Conservation (phyloP, 2,329 filamentous ascomycete species). For the Xylariaceae sp. region DNA sequence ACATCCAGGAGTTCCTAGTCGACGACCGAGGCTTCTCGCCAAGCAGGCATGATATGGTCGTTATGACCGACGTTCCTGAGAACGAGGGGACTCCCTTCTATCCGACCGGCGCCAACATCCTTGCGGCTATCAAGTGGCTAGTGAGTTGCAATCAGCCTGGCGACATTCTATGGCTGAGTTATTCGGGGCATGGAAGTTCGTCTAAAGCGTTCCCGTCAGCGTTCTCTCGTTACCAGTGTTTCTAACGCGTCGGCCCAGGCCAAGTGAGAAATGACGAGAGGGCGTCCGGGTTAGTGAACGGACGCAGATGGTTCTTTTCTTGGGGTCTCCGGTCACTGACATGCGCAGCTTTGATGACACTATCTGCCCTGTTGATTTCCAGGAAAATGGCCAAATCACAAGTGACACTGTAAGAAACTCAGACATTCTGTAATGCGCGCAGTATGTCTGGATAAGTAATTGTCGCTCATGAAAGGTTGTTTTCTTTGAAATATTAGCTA, state of each 20-base stretch:
- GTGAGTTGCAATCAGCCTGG: constrained; percentile 46
- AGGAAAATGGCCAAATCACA: constrained; percentile 48
- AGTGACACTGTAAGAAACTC: constrained; percentile 38
- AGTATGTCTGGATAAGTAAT: neutral
- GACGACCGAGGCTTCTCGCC: constrained; percentile 36
- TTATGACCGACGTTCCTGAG: constrained; percentile 34
- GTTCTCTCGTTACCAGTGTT: neutral
- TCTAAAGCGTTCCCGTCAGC: neutral
- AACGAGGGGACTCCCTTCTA: constrained; percentile 35
- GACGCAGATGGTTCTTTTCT: neutral
- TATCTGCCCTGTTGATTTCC: constrained; percentile 52
- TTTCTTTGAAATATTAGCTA: constrained; percentile 32
- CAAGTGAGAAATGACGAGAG: constrained; percentile 43
- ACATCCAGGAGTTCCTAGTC: constrained; percentile 37
- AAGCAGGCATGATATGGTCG: constrained; percentile 34
- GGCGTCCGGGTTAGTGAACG: constrained; percentile 32
- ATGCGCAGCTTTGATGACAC: constrained; percentile 42
- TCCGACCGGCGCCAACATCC: constrained; percentile 35
- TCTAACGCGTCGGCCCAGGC: constrained; percentile 20
- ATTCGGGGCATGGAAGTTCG: constrained; percentile 53
- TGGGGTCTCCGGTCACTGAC: constrained; percentile 1
- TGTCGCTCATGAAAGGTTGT: neutral
- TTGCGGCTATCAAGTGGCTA: constrained; percentile 55
- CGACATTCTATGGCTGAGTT: constrained; percentile 52
- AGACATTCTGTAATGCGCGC: neutral